Conservation (phyloP, 169 alveolate species). For the Plasmodium vinckei region DNA sequence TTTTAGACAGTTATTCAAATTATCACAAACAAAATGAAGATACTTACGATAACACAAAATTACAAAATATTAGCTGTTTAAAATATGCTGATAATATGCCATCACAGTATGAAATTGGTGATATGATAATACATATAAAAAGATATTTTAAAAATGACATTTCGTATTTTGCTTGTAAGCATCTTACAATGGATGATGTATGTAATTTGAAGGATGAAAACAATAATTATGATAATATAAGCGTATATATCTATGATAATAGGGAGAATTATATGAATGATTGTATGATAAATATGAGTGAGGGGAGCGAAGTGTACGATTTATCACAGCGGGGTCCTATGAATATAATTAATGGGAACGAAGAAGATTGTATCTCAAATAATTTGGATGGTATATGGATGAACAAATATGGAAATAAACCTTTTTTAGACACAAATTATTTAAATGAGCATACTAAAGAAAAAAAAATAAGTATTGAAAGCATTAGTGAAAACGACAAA, state of each 20-base stretch:
- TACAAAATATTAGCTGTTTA: constrained; percentile 31
- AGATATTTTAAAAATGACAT: constrained; percentile 44
- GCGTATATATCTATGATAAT: constrained; percentile 46
- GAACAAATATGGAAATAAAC: constrained; percentile 3
- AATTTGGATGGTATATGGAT: neutral
- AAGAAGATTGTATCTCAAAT: neutral
- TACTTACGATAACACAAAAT: constrained; percentile 16
- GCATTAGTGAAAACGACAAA: constrained; percentile 17
- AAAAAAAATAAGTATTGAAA: constrained; percentile 17
- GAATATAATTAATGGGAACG: constrained; percentile 12
- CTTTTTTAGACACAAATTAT: constrained; percentile 14
- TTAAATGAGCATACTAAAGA: constrained; percentile 6
- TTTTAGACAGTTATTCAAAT: constrained; percentile 48
- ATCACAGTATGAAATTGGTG: constrained; percentile 9
- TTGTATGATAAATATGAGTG: constrained; percentile 4
- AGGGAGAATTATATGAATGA: constrained; percentile 33
- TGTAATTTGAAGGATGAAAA: constrained; percentile 40
- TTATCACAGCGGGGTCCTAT: constrained; percentile 19
- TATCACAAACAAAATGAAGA: constrained; percentile 19
- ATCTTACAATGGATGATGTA: constrained; percentile 37
- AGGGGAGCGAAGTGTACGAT: constrained; percentile 21
- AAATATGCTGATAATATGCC: constrained; percentile 13
- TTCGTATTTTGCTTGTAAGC: constrained; percentile 71
- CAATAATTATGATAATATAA: constrained; percentile 55
- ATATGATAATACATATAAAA: constrained; percentile 70